Percentiles rank a stretch among this genome's conserved stretches.
These are phyloP conservation scores for Fusarium pilosicola DNA, from an alignment of 2,329 filamentous ascomycete genomes.

Conservation along the genomic window DNA sequence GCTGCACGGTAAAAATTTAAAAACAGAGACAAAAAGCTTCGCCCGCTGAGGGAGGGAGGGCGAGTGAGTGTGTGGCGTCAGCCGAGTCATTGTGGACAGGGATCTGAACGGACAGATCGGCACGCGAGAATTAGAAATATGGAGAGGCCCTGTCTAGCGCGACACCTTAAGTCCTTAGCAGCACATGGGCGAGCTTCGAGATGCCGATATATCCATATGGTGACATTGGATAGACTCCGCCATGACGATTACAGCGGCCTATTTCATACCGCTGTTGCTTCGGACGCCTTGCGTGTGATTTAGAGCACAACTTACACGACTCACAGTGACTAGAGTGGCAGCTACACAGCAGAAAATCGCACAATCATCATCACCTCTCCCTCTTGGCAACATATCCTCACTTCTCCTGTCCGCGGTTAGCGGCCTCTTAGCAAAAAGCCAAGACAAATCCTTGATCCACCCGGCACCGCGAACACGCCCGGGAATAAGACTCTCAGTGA, in stretches of 20 bases:
- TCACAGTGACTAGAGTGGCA: neutral
- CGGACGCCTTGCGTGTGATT: neutral
- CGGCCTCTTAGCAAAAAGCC: constrained; percentile 18
- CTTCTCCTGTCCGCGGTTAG: constrained; percentile 13
- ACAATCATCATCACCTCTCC: neutral
- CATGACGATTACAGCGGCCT: constrained; percentile 35
- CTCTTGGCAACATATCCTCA: neutral
- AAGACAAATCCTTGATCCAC: constrained; percentile 36
- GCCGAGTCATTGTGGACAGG: constrained; percentile 34
- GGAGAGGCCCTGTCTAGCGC: constrained; percentile 40
- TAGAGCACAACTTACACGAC: constrained; percentile 1
- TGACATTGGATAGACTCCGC: constrained; percentile 12
- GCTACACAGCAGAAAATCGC: neutral
- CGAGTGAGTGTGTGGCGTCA: constrained; percentile 28
- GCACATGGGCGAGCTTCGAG: constrained; percentile 15
- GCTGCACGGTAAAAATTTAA: constrained; percentile 42
- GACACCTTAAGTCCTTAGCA: constrained; percentile 26
- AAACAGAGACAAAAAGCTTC: constrained; percentile 42
- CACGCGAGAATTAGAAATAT: constrained; percentile 42
- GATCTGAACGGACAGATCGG: constrained; percentile 43
- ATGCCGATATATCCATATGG: constrained; percentile 45
- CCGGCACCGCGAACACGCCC: constrained; percentile 42
- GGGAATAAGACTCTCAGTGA: constrained; percentile 43
- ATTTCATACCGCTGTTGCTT: neutral
- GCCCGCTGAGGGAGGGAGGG: constrained; percentile 21